A percentile compares a stretch with the other conserved stretches of the same genome.
Conservation (phyloP, 257 asterid genomes). For the Anisodus tanguticus region DNA sequence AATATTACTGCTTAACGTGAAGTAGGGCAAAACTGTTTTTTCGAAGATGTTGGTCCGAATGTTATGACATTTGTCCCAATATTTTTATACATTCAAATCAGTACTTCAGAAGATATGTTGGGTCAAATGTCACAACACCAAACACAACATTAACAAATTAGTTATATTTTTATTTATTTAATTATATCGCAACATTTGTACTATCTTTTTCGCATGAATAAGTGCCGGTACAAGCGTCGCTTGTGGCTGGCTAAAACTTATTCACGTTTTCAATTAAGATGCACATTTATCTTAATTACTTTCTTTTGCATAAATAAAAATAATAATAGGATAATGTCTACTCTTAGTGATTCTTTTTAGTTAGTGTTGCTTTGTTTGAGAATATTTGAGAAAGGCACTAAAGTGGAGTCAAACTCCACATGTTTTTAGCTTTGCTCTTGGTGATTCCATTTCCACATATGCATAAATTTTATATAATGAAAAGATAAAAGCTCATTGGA, state of each 20-base stretch:
- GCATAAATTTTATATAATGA: neutral
- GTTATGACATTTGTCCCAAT: no score
- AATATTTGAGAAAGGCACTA: neutral
- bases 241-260: conserved; percentile 18
- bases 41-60: no score
- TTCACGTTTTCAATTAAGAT: neutral
- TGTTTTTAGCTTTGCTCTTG: neutral
- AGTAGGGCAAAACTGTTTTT: no score
- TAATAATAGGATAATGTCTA: neutral
- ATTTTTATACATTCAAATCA: no score
- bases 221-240: neutral
- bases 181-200: neutral
- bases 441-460: neutral
- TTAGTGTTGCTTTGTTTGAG: neutral
- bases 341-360: neutral
- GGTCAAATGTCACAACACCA: no score
- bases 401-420: neutral
- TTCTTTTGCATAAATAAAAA: neutral
- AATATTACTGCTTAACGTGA: no score
- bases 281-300: neutral
- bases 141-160: no score
- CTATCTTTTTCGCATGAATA: neutral
- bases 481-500: neutral
- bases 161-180: neutral
- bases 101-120: no score